phyloP scores from a whole-genome alignment of 2,329 filamentous ascomycete genomes.

The Lizonia empirigonia region DNA sequence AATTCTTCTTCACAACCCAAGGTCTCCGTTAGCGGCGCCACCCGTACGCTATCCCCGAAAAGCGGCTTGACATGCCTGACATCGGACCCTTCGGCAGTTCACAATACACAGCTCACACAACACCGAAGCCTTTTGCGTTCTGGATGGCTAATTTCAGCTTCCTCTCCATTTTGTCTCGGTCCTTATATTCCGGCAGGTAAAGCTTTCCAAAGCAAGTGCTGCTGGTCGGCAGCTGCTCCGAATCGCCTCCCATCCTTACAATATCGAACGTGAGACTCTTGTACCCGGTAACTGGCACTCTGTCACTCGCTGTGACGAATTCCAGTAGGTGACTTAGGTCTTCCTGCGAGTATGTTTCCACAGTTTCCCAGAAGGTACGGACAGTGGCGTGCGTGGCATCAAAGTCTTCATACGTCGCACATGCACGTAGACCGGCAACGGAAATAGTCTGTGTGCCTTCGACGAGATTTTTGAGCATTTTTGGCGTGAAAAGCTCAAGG shows the following conservation, averaged over 20 bases:
- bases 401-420: slow-evolving; percentile 80
- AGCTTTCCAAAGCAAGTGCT: slow-evolving; percentile 93
- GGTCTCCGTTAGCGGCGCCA: slow-evolving; percentile 11
- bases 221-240: slow-evolving; percentile 74
- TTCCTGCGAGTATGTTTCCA: slow-evolving; percentile 67
- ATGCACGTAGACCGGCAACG: slow-evolving; percentile 70
- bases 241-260: slow-evolving; percentile 72
- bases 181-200: slow-evolving; percentile 80
- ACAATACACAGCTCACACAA: slow-evolving; percentile 24
- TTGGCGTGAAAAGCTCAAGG: slow-evolving; percentile 54
- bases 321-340: slow-evolving; percentile 81
- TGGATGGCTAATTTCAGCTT: slow-evolving; percentile 85
- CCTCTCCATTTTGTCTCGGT: slow-evolving; percentile 70
- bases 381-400: slow-evolving; percentile 71
- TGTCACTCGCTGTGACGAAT: slow-evolving; percentile 92
- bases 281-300: slow-evolving; percentile 86
- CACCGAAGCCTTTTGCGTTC: slow-evolving; percentile 86
- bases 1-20: slow-evolving; percentile 1
- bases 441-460: slow-evolving; percentile 86
- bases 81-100: slow-evolving; percentile 7
- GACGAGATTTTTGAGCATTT: slow-evolving; percentile 74
- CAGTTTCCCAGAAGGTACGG: slow-evolving; percentile 81
- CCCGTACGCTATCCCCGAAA: background rate
- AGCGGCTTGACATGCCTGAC: background rate
- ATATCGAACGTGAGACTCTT: slow-evolving; percentile 82